These are phyloP conservation scores for Fusarium clavum DNA, from an alignment of 2,329 filamentous ascomycete species.

Conservation along the genomic window DNA sequence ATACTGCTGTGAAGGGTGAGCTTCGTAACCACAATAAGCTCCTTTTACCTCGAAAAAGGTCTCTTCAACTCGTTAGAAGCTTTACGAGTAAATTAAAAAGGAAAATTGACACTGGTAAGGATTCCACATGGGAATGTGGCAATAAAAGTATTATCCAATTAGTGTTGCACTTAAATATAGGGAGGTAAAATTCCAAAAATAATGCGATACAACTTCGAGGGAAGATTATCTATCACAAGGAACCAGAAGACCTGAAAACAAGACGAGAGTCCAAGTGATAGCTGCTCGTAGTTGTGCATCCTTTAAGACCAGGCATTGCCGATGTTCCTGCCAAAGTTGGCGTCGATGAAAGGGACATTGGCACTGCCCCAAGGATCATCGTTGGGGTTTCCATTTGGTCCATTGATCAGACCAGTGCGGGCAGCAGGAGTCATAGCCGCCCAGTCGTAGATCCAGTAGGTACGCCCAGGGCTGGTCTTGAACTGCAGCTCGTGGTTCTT, in stretches of 20 bases:
- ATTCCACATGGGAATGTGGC: too few relatives aligned
- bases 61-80: too few relatives aligned
- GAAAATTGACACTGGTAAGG: too few relatives aligned
- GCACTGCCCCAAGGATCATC: constrained; percentile 56
- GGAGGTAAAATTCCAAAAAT: background rate
- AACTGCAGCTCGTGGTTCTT: constrained; percentile 54
- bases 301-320: constrained; percentile 24
- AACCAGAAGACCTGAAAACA: background rate
- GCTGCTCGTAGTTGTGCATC: background rate
- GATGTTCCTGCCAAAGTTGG: constrained; percentile 41
- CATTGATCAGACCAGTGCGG: constrained; percentile 50
- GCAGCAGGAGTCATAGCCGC: constrained; percentile 53
- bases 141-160: too few relatives aligned
- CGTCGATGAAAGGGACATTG: constrained; percentile 55
- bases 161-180: background rate
- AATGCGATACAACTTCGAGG: background rate
- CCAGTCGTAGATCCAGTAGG: constrained; percentile 58
- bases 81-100: too few relatives aligned
- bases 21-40: too few relatives aligned
- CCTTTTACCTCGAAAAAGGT: too few relatives aligned
- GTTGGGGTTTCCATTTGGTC: constrained; percentile 53
- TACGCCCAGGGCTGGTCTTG: constrained; percentile 50
- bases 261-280: background rate
- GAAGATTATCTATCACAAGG: background rate
- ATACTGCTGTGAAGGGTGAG: too few relatives aligned